These are phyloP conservation scores for Labyrinthula sp. DNA, from an alignment of 352 stramenopile genomes.

Conservation along the genomic window DNA sequence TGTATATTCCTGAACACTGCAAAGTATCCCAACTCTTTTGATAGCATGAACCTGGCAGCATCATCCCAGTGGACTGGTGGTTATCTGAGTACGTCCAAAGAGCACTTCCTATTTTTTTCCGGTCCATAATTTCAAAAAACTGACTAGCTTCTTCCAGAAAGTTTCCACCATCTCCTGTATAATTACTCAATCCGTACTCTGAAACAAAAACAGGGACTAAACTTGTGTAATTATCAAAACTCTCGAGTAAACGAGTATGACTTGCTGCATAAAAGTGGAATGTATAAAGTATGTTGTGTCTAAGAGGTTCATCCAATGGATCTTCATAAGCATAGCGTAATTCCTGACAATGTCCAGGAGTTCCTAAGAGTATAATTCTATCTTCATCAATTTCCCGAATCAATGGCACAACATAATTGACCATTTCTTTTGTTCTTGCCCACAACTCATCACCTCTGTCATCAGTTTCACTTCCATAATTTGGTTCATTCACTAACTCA, in stretches of 20 bases:
- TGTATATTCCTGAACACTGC: too few relatives aligned
- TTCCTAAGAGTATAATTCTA: slow-evolving; percentile 3
- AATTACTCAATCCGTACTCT: not conserved
- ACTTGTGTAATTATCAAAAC: not conserved
- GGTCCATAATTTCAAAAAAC: too few relatives aligned
- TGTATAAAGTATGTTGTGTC: slow-evolving; percentile 3
- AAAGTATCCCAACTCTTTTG: too few relatives aligned
- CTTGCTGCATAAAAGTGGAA: slow-evolving; percentile 5
- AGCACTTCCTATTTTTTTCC: too few relatives aligned
- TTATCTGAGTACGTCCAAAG: too few relatives aligned
- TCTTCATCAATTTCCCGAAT: slow-evolving; percentile 1
- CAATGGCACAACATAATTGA: not conserved
- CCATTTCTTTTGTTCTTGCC: not conserved
- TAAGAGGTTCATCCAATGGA: not conserved
- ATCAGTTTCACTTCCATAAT: too few relatives aligned
- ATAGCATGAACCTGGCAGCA: too few relatives aligned
- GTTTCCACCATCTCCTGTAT: not conserved
- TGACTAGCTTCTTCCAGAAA: not conserved
- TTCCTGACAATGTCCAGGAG: slow-evolving; percentile 1
- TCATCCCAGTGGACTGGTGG: too few relatives aligned
- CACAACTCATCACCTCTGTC: too few relatives aligned
- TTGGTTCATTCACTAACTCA: slow-evolving; percentile 27
- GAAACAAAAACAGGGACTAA: slow-evolving; percentile 5
- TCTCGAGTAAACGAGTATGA: not conserved
- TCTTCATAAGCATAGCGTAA: not conserved